A percentile compares a stretch with the other conserved stretches of the same genome.
Evolutionary conservation across 2,329 filamentous ascomycete genomes (phyloP).

Genomic region (Cladorrhinum sp.): DNA sequence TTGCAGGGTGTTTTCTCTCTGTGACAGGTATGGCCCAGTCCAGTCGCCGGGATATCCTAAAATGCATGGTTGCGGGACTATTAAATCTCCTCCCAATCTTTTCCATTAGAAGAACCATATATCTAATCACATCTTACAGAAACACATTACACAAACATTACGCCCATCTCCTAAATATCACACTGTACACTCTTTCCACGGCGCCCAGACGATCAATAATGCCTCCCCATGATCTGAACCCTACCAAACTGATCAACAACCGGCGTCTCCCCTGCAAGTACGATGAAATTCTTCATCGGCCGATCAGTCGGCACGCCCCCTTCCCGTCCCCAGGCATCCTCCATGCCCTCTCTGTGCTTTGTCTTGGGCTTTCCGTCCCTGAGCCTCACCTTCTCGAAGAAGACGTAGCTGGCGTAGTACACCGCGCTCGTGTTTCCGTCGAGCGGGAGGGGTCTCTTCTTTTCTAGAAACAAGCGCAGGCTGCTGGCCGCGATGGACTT

Average conservation of each 20-base stretch:
- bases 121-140: too few relatives aligned
- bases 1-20: too few relatives aligned
- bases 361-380: slow-evolving; percentile 48
- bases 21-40: too few relatives aligned
- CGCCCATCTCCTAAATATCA: too few relatives aligned
- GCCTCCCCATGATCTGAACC: neutral
- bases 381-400: slow-evolving; percentile 57
- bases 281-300: neutral
- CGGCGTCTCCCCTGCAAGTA: neutral
- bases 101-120: too few relatives aligned
- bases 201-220: too few relatives aligned
- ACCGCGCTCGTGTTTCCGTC: slow-evolving; percentile 43
- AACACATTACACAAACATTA: too few relatives aligned
- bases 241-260: neutral
- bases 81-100: too few relatives aligned
- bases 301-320: neutral
- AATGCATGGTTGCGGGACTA: too few relatives aligned
- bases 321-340: neutral
- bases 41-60: too few relatives aligned
- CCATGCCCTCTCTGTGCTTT: slow-evolving; percentile 15
- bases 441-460: slow-evolving; percentile 40
- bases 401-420: slow-evolving; percentile 55
- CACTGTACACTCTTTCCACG: neutral
- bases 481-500: neutral
- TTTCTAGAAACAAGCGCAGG: slow-evolving; percentile 37